Conservation (phyloP, 2,329 filamentous ascomycete genomes). For the Botrytis cinerea region DNA sequence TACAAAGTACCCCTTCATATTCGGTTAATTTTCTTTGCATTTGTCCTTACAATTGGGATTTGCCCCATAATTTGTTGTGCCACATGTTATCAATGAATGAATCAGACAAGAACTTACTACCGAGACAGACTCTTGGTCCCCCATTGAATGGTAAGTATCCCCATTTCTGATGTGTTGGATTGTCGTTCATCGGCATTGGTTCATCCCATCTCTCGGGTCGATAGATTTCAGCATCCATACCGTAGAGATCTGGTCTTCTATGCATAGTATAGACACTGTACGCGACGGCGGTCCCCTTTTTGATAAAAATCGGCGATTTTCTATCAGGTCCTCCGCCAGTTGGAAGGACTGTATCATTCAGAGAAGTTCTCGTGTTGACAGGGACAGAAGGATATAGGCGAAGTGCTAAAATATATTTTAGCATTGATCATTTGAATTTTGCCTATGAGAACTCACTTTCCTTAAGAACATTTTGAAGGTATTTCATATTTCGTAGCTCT, state of each 20-base stretch:
- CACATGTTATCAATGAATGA: too few relatives aligned
- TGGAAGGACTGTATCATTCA: constrained; percentile 44
- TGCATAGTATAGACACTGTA: neutral
- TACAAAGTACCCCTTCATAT: too few relatives aligned
- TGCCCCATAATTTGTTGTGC: too few relatives aligned
- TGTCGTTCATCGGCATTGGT: neutral
- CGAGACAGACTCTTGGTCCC: neutral
- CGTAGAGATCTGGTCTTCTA: neutral
- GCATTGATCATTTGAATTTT: neutral
- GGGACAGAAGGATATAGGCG: constrained; percentile 43
- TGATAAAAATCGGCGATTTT: constrained; percentile 24
- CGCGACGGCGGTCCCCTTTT: neutral
- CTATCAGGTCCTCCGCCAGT: constrained; percentile 38
- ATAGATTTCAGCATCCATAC: neutral
- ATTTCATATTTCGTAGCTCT: constrained; percentile 16
- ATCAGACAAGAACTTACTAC: neutral
- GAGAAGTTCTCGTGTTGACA: constrained; percentile 50
- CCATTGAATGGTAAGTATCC: neutral
- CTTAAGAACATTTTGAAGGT: constrained; percentile 23
- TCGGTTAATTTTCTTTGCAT: too few relatives aligned
- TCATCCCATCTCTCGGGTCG: neutral
- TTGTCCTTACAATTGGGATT: too few relatives aligned
- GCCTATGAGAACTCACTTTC: neutral
- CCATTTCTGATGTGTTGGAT: neutral
- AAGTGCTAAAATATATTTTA: neutral